Conservation (phyloP, 176 grass and related monocot species). For the Rhynchospora tenuis region DNA sequence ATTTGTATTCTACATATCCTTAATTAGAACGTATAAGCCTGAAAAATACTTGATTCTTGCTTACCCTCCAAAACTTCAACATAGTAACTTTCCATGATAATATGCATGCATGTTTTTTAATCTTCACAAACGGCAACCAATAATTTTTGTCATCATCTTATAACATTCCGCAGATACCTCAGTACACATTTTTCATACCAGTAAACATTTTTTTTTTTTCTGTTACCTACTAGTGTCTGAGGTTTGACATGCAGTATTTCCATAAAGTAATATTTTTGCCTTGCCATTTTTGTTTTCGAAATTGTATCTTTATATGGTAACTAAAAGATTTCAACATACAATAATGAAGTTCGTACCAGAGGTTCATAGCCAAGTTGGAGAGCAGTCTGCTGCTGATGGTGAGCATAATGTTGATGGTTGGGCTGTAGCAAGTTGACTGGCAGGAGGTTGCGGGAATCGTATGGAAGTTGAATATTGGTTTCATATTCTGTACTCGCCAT, state of each 20-base stretch:
- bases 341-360: slow-evolving; percentile 6
- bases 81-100: background rate
- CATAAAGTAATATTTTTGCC: background rate
- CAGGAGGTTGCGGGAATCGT: slow-evolving; percentile 64
- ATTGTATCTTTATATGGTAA: background rate
- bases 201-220: background rate
- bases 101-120: background rate
- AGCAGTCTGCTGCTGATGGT: slow-evolving; percentile 52
- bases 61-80: background rate
- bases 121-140: background rate
- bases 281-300: background rate
- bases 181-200: background rate
- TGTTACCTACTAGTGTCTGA: background rate
- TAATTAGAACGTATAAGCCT: no score
- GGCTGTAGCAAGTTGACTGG: slow-evolving; percentile 71
- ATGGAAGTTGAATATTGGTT: slow-evolving; percentile 37
- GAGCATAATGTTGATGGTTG: slow-evolving; percentile 40
- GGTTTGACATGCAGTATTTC: background rate
- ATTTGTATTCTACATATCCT: background rate
- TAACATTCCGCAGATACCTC: background rate
- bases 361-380: slow-evolving; percentile 48
- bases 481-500: slow-evolving; percentile 53
- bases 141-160: background rate
- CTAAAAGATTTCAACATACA: background rate
- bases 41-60: no score